Evolutionary conservation across 2,329 filamentous ascomycete species (phyloP), one percentile per base, ranked within the genome.

Genomic region (Colletotrichum trifolii): DNA sequence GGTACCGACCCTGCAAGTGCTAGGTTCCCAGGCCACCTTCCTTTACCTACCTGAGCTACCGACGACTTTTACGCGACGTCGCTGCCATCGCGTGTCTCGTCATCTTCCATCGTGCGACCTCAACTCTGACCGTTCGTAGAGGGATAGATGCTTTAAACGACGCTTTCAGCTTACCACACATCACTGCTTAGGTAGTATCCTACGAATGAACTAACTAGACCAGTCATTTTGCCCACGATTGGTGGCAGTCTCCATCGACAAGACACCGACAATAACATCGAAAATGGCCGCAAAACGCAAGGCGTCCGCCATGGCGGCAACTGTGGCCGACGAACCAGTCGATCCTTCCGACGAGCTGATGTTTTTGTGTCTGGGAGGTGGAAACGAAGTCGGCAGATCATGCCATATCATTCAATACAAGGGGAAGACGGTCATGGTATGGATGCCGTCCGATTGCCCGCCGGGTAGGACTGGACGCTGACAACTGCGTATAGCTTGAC

Each of bases 391-490:
- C 67, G 96, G 96, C 58, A 87, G 96, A 70, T 98, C 96, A 70
- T 98, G 96, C 78, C 96, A 99, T 76, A 97, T 99, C 72, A 89
- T 99, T 66, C 94, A 98, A 75, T 99, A 99, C 86, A 99, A 98
- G 81, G 96, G 96, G 67, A 99, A 99, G 80, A 98, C 95, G 6
- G 93, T 99, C 71, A 99, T 99, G 96, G 94, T 96, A 82, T 72
- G 73, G 42, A 57, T 25, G n/a, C n/a, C 7, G 1, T 34, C 33
- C 5, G 34, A 40, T 25, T 25, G 25, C 25, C 25, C 3, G 25
- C 25, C 3, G 25, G 25, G 25, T 12, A 9, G 10, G 33, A n/a
- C 34, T 34, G n/a, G 9, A 54, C 12, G 45, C 56, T 62, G 33
- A 67, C 58, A 13, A 52, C 60, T 61, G 13, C 10, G 56, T 9